phyloP scores from a whole-genome alignment of 345 rosid genomes.

The Syzygium aqueum region DNA sequence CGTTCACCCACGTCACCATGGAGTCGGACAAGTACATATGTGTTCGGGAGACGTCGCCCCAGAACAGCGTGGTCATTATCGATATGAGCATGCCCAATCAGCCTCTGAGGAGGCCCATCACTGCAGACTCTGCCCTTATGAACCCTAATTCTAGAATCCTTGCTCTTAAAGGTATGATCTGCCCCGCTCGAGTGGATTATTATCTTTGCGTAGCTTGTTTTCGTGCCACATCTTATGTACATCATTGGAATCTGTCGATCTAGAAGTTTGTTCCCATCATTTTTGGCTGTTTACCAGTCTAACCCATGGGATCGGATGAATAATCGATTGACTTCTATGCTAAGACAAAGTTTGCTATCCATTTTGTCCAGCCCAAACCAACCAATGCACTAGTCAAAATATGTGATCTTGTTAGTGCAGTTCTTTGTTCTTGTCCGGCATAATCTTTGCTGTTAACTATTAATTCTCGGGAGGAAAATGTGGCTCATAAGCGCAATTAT shows the following conservation, averaged over 20 bases:
- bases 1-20: conserved; percentile 75
- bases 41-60: conserved; percentile 83
- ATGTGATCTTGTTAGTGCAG: neutral
- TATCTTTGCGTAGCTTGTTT: neutral
- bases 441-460: neutral
- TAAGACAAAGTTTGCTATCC: neutral
- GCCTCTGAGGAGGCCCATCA: conserved; percentile 76
- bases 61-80: conserved; percentile 68
- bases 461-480: neutral
- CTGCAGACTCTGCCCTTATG: conserved; percentile 81
- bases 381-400: neutral
- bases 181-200: neutral
- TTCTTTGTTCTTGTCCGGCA: neutral
- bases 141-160: conserved; percentile 46
- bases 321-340: neutral
- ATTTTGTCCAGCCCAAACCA: neutral
- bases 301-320: neutral
- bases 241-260: neutral
- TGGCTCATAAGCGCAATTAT: neutral
- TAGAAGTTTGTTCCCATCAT: neutral
- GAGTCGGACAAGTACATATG: conserved; percentile 87
- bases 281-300: neutral
- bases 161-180: conserved; percentile 28
- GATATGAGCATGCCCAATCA: conserved; percentile 86
- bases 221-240: neutral